phyloP scores from a whole-genome alignment of 2,329 filamentous ascomycete species.

The Phoma sp. region DNA sequence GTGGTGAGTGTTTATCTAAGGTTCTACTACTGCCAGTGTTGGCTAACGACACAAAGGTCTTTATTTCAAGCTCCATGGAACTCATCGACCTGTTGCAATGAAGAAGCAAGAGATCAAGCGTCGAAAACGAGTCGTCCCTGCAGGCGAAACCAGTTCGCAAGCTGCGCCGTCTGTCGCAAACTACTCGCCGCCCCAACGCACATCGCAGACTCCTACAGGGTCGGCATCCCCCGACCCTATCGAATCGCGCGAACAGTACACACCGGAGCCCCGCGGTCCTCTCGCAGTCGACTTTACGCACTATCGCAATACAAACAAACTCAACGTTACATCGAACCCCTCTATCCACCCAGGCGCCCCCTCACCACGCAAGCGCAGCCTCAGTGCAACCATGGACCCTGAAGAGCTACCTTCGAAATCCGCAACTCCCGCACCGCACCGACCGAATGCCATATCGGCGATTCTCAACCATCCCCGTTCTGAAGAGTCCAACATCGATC shows the following conservation, averaged over 20 bases:
- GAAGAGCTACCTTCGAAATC: constrained; percentile 30
- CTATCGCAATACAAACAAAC: constrained; percentile 25
- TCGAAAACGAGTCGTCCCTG: constrained; percentile 90
- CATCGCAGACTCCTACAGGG: constrained; percentile 35
- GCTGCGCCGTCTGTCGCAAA: constrained; percentile 34
- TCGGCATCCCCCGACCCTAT: constrained; percentile 46
- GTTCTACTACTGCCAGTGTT: background rate
- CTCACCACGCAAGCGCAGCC: constrained; percentile 44
- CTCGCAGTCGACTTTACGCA: constrained; percentile 48
- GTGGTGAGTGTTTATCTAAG: constrained; percentile 68
- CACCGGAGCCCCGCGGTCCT: constrained; percentile 38
- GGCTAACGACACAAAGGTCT: constrained; percentile 65
- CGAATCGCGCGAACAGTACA: constrained; percentile 37
- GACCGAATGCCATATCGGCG: constrained; percentile 43
- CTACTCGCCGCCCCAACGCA: constrained; percentile 38
- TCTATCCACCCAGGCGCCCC: constrained; percentile 27
- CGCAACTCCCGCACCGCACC: constrained; percentile 34
- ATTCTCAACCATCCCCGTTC: constrained; percentile 39
- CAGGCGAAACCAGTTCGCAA: constrained; percentile 56
- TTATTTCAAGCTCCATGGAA: constrained; percentile 94
- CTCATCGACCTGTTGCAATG: constrained; percentile 95
- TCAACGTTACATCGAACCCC: constrained; percentile 24
- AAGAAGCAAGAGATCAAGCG: constrained; percentile 98
- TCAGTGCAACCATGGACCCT: constrained; percentile 40
- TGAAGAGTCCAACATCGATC: constrained; percentile 42